Evolutionary conservation across 2,329 filamentous ascomycete genomes (phyloP).

Genomic region (Fusarium sulawesiense): DNA sequence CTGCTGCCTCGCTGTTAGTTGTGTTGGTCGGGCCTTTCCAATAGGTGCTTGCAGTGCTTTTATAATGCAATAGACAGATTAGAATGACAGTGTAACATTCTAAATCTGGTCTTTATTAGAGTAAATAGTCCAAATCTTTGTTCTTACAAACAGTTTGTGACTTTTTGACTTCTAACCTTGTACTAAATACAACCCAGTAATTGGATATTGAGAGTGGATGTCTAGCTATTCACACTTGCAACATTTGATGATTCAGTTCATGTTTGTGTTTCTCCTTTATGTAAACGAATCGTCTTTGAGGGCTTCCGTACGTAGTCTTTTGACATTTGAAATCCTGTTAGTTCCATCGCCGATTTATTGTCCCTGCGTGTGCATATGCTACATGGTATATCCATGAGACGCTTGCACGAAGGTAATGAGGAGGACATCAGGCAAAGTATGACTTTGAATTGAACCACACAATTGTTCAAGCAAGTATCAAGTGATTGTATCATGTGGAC

Average conservation of each 20-base stretch:
- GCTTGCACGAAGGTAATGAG: background rate
- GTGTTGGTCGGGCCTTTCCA: background rate
- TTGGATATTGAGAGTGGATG: background rate
- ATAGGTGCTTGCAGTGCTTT: background rate
- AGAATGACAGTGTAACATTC: background rate
- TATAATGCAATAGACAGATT: background rate
- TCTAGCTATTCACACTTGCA: background rate
- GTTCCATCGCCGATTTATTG: background rate
- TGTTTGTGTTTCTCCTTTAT: background rate
- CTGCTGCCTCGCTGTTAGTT: constrained; percentile 5
- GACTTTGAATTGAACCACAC: background rate
- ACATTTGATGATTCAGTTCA: background rate
- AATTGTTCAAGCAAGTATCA: background rate
- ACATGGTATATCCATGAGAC: no score
- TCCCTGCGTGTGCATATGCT: background rate
- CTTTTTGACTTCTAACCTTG: background rate
- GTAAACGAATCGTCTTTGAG: background rate
- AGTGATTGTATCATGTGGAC: background rate
- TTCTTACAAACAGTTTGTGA: background rate
- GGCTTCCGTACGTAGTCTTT: background rate
- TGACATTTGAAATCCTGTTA: background rate
- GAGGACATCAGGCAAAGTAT: background rate
- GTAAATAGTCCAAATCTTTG: background rate
- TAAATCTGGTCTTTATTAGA: background rate
- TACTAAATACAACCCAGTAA: background rate